phyloP scores from a whole-genome alignment of 2,329 filamentous ascomycete species.

The Beauveria rudraprayagi region DNA sequence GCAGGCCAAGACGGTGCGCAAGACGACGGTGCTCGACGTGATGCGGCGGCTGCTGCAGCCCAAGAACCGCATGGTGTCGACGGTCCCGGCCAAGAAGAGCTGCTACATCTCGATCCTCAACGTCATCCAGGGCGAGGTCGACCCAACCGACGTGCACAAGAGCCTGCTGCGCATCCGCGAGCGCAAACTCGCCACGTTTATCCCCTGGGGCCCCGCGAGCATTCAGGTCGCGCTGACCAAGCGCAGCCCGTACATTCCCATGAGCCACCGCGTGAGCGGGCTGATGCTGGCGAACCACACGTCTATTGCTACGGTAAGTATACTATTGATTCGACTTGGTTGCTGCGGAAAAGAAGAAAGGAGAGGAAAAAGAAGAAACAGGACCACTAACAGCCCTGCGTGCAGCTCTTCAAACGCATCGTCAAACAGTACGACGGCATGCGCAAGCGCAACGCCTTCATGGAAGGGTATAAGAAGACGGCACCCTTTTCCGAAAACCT shows the following conservation, averaged over 20 bases:
- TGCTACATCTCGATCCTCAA: constrained; percentile 99
- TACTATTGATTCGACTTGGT: no score
- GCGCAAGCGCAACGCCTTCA: constrained; percentile 92
- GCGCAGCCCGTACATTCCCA: constrained; percentile 90
- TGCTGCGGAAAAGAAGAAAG: no score
- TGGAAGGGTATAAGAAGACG: constrained; percentile 94
- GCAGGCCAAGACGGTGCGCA: constrained; percentile 93
- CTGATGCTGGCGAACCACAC: constrained; percentile 98
- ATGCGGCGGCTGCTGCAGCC: constrained; percentile 93
- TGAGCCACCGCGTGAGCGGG: constrained; percentile 88
- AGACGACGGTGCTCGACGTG: constrained; percentile 95
- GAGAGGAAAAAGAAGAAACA: no score
- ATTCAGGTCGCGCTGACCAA: constrained; percentile 97
- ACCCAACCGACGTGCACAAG: constrained; percentile 97
- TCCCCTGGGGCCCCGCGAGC: constrained; percentile 95
- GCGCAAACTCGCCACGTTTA: constrained; percentile 87
- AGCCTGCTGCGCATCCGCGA: constrained; percentile 93
- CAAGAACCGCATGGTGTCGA: constrained; percentile 99
- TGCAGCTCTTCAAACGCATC: constrained; percentile 81
- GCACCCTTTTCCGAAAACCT: constrained; percentile 87
- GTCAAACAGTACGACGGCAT: constrained; percentile 87
- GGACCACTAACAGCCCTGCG: no score
- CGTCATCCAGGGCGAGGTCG: constrained; percentile 97
- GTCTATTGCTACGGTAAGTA: constrained; percentile 75
- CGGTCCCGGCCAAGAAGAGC: constrained; percentile 88